Evolutionary conservation across 2,329 filamentous ascomycete genomes (phyloP).

Genomic region (Pseudopithomyces maydicus): DNA sequence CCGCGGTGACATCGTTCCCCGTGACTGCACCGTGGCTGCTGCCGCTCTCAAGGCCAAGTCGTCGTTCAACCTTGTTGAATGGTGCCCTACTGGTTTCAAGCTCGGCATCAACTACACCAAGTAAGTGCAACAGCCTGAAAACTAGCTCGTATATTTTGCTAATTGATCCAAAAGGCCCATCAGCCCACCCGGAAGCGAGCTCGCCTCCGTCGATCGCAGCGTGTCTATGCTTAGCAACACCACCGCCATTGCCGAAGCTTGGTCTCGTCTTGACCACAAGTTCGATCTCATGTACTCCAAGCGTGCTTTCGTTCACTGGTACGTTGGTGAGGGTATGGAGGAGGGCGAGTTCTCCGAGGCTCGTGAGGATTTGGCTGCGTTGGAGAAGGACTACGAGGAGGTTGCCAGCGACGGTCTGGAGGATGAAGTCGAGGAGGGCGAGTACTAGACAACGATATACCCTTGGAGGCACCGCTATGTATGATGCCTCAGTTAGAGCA

Average conservation of each 20-base stretch:
- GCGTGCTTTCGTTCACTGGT: conserved; percentile 78
- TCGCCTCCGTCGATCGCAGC: conserved; percentile 96
- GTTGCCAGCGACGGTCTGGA: conserved; percentile 72
- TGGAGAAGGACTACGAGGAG: conserved; percentile 88
- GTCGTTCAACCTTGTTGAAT: conserved; percentile 75
- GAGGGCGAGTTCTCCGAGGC: conserved; percentile 89
- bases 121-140: conserved; percentile 22
- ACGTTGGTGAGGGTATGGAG: conserved; percentile 90
- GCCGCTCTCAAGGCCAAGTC: conserved; percentile 71
- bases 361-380: conserved; percentile 80
- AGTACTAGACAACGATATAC: conserved; percentile 46
- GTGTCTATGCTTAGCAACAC: conserved; percentile 82
- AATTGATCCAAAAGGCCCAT: conserved; percentile 74
- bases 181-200: conserved; percentile 93
- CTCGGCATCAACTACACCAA: conserved; percentile 75
- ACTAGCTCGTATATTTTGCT: not conserved
- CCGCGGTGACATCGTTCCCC: conserved; percentile 72
- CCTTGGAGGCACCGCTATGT: conserved; percentile 21
- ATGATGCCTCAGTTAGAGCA: not conserved
- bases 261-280: conserved; percentile 74
- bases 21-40: conserved; percentile 71
- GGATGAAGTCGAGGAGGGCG: conserved; percentile 60
- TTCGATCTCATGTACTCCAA: conserved; percentile 81
- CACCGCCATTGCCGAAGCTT: conserved; percentile 74
- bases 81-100: conserved; percentile 79